Evolutionary conservation across 345 rosid genomes (phyloP), one percentile per base, ranked within the genome.

Genomic region (Murraya koenigii): DNA sequence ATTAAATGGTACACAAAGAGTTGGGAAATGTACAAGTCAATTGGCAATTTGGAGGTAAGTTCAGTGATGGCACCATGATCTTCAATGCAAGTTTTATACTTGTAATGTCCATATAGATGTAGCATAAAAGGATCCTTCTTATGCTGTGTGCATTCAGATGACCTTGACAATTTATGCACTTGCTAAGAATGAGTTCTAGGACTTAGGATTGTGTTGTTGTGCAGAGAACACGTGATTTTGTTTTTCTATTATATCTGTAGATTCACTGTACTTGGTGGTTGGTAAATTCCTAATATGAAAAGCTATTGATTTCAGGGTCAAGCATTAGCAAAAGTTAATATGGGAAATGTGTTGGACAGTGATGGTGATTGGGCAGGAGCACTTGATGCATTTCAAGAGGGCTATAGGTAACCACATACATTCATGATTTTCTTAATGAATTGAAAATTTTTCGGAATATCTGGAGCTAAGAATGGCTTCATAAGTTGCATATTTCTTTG

Each of bases 41-140:
- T 94, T 56, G 86, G 91, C 73, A 92, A 89, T 86, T 76, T 89
- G 91, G 98, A 96, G 95, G 97, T 94, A 74, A 74, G 88, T 77
- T 80, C 63, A 64, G 20, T 75, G 8, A 75, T 78, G 38, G 64
- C 80, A 79, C 56, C 44, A 59, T 55, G 70, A 23, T 77, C 70
- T 78, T 47, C 60, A 10, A 9, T 59, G 67, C 49, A 15, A 38
- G 72, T 26, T 74, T 76, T 54, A n/a, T 23, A 66, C 20, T 55
- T 78, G 69, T 52, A 7, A 61, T 69, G 63, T 73, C 28, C 59
- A 77, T 66, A 39, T 26, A 22, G n/a, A 9, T 47, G 36, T 75
- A 75, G 44, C 35, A 22, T 56, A 36, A 36, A 63, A 39, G 35
- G 28, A 77, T 56, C 23, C 13, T 25, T 56, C 9, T 7, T 54